phyloP scores from a whole-genome alignment of 148 eudicot species.

The Arbutus unedo region DNA sequence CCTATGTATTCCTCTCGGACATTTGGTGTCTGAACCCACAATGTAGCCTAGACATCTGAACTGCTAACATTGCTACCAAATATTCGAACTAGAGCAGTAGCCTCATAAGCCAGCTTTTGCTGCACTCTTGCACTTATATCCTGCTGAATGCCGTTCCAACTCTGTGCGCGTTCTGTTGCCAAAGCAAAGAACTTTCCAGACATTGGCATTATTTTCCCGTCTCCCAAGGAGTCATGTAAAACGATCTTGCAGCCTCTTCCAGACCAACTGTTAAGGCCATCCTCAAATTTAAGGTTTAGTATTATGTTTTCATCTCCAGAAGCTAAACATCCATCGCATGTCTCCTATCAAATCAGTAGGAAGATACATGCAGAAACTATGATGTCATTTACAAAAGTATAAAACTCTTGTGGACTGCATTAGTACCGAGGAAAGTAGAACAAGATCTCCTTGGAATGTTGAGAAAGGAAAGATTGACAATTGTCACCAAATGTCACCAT shows the following conservation, averaged over 20 bases:
- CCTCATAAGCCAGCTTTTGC: constrained; percentile 74
- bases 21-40: constrained; percentile 77
- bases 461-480: too few species aligned
- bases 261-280: constrained; percentile 85
- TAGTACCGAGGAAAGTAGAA: not conserved
- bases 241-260: constrained; percentile 80
- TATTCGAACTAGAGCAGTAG: constrained; percentile 66
- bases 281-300: constrained; percentile 67
- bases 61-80: constrained; percentile 66
- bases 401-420: not conserved
- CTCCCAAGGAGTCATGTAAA: constrained; percentile 67
- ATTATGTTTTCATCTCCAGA: constrained; percentile 59
- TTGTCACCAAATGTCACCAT: too few species aligned
- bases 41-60: constrained; percentile 61
- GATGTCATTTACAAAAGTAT: not conserved
- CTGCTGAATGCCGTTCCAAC: constrained; percentile 95
- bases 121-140: constrained; percentile 68
- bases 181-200: constrained; percentile 84
- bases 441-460: not conserved
- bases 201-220: constrained; percentile 65
- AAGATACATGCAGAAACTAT: not conserved
- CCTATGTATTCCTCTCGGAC: constrained; percentile 78
- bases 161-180: constrained; percentile 72
- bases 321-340: constrained; percentile 18
- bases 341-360: constrained; percentile 22